These are phyloP conservation scores for Ogataea ramenticola DNA, from an alignment of 805 yeast species.

Conservation along the genomic window DNA sequence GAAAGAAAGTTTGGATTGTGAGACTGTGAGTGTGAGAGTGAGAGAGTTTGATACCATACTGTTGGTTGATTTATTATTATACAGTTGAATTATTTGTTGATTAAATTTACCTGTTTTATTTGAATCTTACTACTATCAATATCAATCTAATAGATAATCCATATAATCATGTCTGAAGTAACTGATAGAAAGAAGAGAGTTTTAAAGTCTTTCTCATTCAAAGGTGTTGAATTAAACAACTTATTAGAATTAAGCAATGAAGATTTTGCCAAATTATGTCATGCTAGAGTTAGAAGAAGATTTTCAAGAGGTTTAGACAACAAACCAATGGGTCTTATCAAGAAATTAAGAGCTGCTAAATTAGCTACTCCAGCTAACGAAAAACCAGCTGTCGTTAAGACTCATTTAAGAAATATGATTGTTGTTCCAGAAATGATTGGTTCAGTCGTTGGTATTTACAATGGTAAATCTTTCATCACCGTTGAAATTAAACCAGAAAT, in stretches of 20 bases:
- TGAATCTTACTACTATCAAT: background rate
- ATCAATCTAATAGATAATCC: background rate
- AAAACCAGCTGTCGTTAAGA: conserved; percentile 97
- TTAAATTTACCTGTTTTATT: background rate
- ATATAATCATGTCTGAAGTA: conserved; percentile 21
- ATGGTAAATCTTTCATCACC: conserved; percentile 99
- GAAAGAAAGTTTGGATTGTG: too few species aligned
- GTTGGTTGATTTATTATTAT: too few species aligned
- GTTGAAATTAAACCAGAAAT: conserved; percentile 99
- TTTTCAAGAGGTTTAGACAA: conserved; percentile 94
- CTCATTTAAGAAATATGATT: conserved; percentile 99
- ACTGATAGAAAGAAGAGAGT: conserved; percentile 69
- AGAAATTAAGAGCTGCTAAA: conserved; percentile 97
- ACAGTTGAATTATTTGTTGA: too few species aligned
- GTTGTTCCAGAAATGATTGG: conserved; percentile 99
- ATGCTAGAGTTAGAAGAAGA: conserved; percentile 99
- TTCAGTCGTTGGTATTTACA: conserved; percentile 97
- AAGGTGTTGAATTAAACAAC: conserved; percentile 96
- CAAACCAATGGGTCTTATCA: conserved; percentile 93
- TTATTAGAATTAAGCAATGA: conserved; percentile 90
- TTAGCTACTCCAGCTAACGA: conserved; percentile 83
- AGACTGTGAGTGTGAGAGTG: too few species aligned
- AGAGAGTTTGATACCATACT: too few species aligned
- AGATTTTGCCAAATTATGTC: conserved; percentile 94
- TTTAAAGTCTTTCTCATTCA: conserved; percentile 96